Evolutionary conservation across 2,329 filamentous ascomycete species (phyloP).

Genomic region (Fusarium sp.): DNA sequence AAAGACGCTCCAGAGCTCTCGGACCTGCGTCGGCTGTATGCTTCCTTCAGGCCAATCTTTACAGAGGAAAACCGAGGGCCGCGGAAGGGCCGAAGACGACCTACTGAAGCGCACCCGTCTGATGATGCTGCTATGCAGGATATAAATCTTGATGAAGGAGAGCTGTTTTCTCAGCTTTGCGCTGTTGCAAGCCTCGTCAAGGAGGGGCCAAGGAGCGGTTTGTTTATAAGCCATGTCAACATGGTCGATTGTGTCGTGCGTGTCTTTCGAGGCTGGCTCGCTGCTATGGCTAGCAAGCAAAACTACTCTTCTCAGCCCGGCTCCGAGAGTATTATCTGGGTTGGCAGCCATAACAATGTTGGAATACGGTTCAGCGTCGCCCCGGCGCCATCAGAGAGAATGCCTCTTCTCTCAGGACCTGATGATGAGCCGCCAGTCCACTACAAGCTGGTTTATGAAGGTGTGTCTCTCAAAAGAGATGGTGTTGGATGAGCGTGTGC

Average conservation of each 20-base stretch:
- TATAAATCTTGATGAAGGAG: slow-evolving; percentile 72
- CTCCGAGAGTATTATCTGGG: slow-evolving; percentile 68
- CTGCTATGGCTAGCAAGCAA: slow-evolving; percentile 47
- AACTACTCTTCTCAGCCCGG: background rate
- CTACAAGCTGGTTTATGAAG: slow-evolving; percentile 77
- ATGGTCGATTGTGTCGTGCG: slow-evolving; percentile 74
- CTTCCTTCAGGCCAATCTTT: slow-evolving; percentile 72
- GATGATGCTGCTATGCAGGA: slow-evolving; percentile 63
- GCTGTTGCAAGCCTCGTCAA: slow-evolving; percentile 74
- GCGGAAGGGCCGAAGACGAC: slow-evolving; percentile 37
- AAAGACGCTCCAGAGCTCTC: slow-evolving; percentile 38
- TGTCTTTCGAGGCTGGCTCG: slow-evolving; percentile 78
- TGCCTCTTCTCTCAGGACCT: slow-evolving; percentile 63
- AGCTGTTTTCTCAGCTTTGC: slow-evolving; percentile 79
- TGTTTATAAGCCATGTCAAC: slow-evolving; percentile 71
- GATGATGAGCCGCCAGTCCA: slow-evolving; percentile 73
- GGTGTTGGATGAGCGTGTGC: background rate
- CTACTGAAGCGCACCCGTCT: slow-evolving; percentile 9
- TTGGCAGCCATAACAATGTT: slow-evolving; percentile 68
- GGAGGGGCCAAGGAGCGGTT: slow-evolving; percentile 65
- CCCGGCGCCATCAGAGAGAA: slow-evolving; percentile 47
- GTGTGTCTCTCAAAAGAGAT: slow-evolving; percentile 54
- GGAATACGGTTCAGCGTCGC: slow-evolving; percentile 73
- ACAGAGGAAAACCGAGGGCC: slow-evolving; percentile 60
- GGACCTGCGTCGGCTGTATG: slow-evolving; percentile 69